A percentile compares a stretch with the other conserved stretches of the same genome.
Evolutionary conservation across 768 basidiomycete species (phyloP).

Genomic region (Megacollybia marginata): DNA sequence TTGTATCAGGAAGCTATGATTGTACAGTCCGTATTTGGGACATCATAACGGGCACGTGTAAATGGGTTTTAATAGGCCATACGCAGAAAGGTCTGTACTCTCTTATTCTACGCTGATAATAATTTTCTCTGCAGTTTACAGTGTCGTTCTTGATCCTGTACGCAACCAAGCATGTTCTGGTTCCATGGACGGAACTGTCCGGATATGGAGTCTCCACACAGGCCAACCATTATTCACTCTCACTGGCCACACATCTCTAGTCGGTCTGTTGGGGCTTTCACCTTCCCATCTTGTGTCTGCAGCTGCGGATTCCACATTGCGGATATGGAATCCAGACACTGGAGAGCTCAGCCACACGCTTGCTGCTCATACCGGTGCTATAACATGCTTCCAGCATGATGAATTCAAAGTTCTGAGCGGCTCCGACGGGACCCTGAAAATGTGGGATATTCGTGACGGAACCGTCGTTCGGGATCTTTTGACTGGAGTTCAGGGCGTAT

Average conservation of each 20-base stretch:
- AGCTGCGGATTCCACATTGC: slow-evolving; percentile 91
- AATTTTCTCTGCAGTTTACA: slow-evolving; percentile 62
- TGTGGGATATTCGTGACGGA: slow-evolving; percentile 94
- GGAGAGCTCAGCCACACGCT: slow-evolving; percentile 78
- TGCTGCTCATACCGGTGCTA: slow-evolving; percentile 91
- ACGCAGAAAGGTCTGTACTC: slow-evolving; percentile 74
- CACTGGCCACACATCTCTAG: slow-evolving; percentile 89
- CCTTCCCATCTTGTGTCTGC: slow-evolving; percentile 90
- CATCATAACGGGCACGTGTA: slow-evolving; percentile 73
- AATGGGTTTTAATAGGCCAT: slow-evolving; percentile 78
- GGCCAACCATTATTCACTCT: slow-evolving; percentile 77
- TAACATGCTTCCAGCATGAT: slow-evolving; percentile 98
- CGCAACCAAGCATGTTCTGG: slow-evolving; percentile 93
- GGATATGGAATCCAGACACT: slow-evolving; percentile 88
- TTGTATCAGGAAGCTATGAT: slow-evolving; percentile 96
- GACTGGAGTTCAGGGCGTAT: slow-evolving; percentile 89
- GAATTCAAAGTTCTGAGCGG: slow-evolving; percentile 96
- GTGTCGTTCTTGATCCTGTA: slow-evolving; percentile 81
- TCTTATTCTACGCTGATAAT: neutral
- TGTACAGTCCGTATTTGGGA: slow-evolving; percentile 96
- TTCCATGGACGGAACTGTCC: slow-evolving; percentile 97
- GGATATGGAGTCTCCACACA: slow-evolving; percentile 84
- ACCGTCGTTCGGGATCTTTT: slow-evolving; percentile 80
- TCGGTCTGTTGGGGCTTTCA: slow-evolving; percentile 87
- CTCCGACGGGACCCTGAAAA: slow-evolving; percentile 92